These are phyloP conservation scores for Xylariaceae sp. DNA, from an alignment of 2,329 filamentous ascomycete species.

Conservation along the genomic window DNA sequence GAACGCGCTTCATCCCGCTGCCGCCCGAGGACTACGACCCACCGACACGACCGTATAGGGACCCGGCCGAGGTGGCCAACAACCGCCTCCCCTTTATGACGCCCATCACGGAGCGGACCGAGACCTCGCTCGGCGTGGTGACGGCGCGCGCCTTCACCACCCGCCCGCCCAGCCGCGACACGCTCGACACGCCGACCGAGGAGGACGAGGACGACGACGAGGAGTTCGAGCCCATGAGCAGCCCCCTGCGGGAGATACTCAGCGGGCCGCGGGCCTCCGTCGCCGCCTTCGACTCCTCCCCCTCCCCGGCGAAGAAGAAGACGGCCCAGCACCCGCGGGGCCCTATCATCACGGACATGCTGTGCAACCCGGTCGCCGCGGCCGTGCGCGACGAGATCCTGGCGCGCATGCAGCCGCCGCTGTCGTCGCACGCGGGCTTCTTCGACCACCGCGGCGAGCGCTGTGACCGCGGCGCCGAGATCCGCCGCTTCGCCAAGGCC, in stretches of 20 bases:
- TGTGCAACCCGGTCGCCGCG: slow-evolving; percentile 88
- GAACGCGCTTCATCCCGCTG: slow-evolving; percentile 66
- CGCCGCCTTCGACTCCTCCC: background rate
- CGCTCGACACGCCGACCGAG: slow-evolving; percentile 20
- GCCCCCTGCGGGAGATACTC: slow-evolving; percentile 62
- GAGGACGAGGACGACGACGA: slow-evolving; percentile 26
- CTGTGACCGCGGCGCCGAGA: slow-evolving; percentile 63
- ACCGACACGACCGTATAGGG: slow-evolving; percentile 70
- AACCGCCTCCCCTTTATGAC: slow-evolving; percentile 97
- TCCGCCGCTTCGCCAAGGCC: slow-evolving; percentile 73
- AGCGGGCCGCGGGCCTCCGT: slow-evolving; percentile 40
- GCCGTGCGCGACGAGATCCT: slow-evolving; percentile 67
- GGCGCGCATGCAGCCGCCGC: slow-evolving; percentile 61
- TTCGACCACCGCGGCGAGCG: slow-evolving; percentile 59
- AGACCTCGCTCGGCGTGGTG: slow-evolving; percentile 69
- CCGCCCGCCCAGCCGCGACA: slow-evolving; percentile 61
- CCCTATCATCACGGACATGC: slow-evolving; percentile 70
- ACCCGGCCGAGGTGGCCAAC: slow-evolving; percentile 72
- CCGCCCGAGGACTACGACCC: slow-evolving; percentile 82
- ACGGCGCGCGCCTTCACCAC: slow-evolving; percentile 61
- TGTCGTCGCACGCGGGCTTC: slow-evolving; percentile 72
- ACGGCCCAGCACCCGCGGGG: slow-evolving; percentile 40
- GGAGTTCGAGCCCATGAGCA: slow-evolving; percentile 47
- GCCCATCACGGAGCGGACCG: slow-evolving; percentile 91
- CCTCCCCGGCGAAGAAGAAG: slow-evolving; percentile 24